Conservation (phyloP, 192 early-diverging fungal species). For the Coemansia sp. region DNA sequence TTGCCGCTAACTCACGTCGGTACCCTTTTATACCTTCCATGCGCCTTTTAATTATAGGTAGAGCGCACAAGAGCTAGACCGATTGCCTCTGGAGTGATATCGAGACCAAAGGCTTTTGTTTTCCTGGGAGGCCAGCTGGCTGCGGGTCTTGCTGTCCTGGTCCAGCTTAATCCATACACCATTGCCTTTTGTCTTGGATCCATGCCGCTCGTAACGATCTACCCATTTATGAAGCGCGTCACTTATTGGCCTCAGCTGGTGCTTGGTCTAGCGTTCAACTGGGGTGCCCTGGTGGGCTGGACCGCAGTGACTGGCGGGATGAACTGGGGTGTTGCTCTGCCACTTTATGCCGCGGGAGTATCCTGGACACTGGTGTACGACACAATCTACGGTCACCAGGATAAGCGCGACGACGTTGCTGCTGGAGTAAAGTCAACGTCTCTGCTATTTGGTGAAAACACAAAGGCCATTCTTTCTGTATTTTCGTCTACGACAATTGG, state of each 20-base stretch:
- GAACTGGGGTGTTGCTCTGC: slow-evolving; percentile 72
- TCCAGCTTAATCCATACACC: slow-evolving; percentile 89
- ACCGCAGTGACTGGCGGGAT: slow-evolving; percentile 71
- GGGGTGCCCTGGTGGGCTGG: slow-evolving; percentile 89
- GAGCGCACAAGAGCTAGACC: slow-evolving; percentile 82
- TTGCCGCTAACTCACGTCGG: background rate
- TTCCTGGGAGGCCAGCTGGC: slow-evolving; percentile 82
- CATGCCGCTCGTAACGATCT: slow-evolving; percentile 72
- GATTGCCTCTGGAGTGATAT: slow-evolving; percentile 76
- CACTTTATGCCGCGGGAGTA: slow-evolving; percentile 82
- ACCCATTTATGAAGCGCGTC: slow-evolving; percentile 94
- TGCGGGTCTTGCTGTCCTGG: slow-evolving; percentile 78
- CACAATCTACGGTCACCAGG: slow-evolving; percentile 97
- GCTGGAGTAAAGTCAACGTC: slow-evolving; percentile 93
- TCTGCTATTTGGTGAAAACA: slow-evolving; percentile 75
- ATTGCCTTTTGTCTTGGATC: slow-evolving; percentile 83
- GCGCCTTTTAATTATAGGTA: slow-evolving; percentile 50
- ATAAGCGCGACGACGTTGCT: slow-evolving; percentile 86
- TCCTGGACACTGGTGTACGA: slow-evolving; percentile 96
- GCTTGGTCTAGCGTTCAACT: slow-evolving; percentile 90
- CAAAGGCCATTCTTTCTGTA: slow-evolving; percentile 65
- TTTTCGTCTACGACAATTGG: slow-evolving; percentile 74
- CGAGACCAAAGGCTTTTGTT: slow-evolving; percentile 65
- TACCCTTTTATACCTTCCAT: background rate
- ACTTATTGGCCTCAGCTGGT: slow-evolving; percentile 95